These are phyloP conservation scores for Lentinula boryana DNA, from an alignment of 768 basidiomycete species.

Conservation along the genomic window DNA sequence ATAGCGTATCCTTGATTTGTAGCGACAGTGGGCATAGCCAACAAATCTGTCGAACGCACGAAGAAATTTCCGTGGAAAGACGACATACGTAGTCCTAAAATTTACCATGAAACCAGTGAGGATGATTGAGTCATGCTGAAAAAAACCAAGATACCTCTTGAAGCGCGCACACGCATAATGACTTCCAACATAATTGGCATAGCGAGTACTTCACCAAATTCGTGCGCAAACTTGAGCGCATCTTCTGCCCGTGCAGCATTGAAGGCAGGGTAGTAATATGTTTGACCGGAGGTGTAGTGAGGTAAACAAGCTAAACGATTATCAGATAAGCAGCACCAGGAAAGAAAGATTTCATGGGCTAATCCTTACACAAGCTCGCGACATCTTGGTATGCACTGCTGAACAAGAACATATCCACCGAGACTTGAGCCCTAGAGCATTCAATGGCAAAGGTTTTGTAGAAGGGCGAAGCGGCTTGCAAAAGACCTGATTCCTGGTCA, in stretches of 20 bases:
- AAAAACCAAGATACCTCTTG: slow-evolving; percentile 55
- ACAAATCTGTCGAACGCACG: slow-evolving; percentile 91
- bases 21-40: slow-evolving; percentile 96
- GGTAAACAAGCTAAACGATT: slow-evolving; percentile 70
- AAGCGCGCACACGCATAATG: slow-evolving; percentile 97
- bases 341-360: neutral
- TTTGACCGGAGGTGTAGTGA: slow-evolving; percentile 96
- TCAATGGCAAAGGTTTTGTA: slow-evolving; percentile 99
- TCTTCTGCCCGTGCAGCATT: slow-evolving; percentile 93
- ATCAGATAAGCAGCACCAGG: neutral
- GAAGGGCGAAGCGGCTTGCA: slow-evolving; percentile 91
- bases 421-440: slow-evolving; percentile 93
- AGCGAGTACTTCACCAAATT: slow-evolving; percentile 89
- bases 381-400: slow-evolving; percentile 92
- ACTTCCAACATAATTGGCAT: slow-evolving; percentile 96
- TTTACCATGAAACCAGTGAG: neutral
- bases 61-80: slow-evolving; percentile 99
- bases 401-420: slow-evolving; percentile 99
- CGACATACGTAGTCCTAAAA: slow-evolving; percentile 84
- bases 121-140: slow-evolving; percentile 3
- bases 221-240: slow-evolving; percentile 96
- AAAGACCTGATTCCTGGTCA: slow-evolving; percentile 66
- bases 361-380: slow-evolving; percentile 71
- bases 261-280: slow-evolving; percentile 98
- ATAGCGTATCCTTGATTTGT: slow-evolving; percentile 95